A percentile compares a stretch with the other conserved stretches of the same genome.
These are phyloP conservation scores for Talaromyces sp. DNA, from an alignment of 2,329 filamentous ascomycete genomes.

Conservation along the genomic window DNA sequence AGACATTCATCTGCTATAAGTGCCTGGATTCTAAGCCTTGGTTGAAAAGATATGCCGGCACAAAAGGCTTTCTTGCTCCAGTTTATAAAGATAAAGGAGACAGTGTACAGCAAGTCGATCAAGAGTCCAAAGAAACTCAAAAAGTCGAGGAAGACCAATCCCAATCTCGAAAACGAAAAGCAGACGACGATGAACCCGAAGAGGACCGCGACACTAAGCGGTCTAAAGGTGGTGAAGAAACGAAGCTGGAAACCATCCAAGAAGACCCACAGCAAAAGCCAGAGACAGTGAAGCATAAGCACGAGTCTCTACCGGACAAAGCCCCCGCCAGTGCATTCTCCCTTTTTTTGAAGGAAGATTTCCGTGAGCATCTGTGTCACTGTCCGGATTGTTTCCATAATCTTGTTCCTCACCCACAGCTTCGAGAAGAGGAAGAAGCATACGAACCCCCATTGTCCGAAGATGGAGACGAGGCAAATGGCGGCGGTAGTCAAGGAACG, in stretches of 20 bases:
- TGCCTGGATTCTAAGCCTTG: conserved; percentile 84
- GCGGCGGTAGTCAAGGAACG: conserved; percentile 60
- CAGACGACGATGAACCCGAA: conserved; percentile 45
- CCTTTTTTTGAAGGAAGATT: conserved; percentile 74
- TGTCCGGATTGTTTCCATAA: conserved; percentile 75
- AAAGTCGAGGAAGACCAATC: conserved; percentile 16
- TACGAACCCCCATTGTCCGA: conserved; percentile 89
- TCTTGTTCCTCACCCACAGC: conserved; percentile 67
- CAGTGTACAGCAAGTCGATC: conserved; percentile 9
- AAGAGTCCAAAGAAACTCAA: neutral
- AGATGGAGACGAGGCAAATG: conserved; percentile 46
- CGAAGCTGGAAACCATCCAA: conserved; percentile 27
- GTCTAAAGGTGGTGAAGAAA: conserved; percentile 41
- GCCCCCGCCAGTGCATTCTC: conserved; percentile 62
- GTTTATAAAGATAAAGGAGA: conserved; percentile 51
- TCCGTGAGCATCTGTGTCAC: conserved; percentile 77
- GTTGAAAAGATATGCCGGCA: conserved; percentile 83
- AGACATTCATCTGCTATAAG: conserved; percentile 88
- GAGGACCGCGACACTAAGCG: conserved; percentile 34
- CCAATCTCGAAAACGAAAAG: conserved; percentile 62
- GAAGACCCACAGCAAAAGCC: conserved; percentile 12
- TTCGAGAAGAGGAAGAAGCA: conserved; percentile 88
- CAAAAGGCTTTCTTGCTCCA: conserved; percentile 71
- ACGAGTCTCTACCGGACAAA: conserved; percentile 52
- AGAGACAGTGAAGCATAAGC: conserved; percentile 52